phyloP scores from a whole-genome alignment of 2,329 filamentous ascomycete species.

The Microdochium bolleyi region DNA sequence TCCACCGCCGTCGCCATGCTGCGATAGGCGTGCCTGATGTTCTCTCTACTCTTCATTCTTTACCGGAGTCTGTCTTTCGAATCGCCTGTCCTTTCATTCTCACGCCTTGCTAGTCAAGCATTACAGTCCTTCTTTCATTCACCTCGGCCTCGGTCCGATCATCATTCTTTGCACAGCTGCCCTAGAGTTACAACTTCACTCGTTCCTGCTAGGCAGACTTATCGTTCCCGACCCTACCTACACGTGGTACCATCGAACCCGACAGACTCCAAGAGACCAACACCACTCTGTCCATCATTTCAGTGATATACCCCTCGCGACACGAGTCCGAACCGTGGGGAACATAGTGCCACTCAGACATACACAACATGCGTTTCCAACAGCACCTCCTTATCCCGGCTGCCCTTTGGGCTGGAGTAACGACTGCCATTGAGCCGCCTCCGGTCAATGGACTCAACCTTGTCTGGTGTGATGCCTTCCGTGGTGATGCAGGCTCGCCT shows the following conservation, averaged over 20 bases:
- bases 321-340: neutral
- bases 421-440: neutral
- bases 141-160: neutral
- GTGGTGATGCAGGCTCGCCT: constrained; percentile 14
- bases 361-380: neutral
- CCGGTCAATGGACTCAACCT: constrained; percentile 5
- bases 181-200: neutral
- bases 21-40: neutral
- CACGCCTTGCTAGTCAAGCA: neutral
- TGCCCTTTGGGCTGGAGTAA: neutral
- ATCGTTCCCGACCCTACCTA: neutral
- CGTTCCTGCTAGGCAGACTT: neutral
- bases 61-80: neutral
- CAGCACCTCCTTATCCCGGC: neutral
- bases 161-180: neutral
- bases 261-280: neutral
- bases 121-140: neutral
- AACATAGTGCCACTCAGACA: neutral
- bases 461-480: constrained; percentile 17
- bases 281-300: neutral
- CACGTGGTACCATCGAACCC: neutral
- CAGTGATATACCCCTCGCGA: too few relatives aligned
- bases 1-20: neutral
- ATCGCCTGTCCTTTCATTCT: neutral
- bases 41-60: neutral